phyloP scores from a whole-genome alignment of 306 rosid species.

The Fragaria iinumae region DNA sequence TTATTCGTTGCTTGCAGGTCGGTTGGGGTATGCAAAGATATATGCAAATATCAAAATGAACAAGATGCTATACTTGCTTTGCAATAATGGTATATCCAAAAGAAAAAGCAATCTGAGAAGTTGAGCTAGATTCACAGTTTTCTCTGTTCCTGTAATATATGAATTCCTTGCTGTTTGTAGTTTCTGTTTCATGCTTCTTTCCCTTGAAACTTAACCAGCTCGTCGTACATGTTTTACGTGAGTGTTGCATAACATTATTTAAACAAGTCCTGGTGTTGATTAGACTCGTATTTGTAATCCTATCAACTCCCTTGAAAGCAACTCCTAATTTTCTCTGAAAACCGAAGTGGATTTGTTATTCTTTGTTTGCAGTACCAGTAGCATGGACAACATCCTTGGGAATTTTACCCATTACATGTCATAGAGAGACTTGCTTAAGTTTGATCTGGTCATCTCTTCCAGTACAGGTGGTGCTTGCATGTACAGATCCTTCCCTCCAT shows the following conservation, averaged over 20 bases:
- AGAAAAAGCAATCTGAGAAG: background rate
- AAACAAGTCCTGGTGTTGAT: no score
- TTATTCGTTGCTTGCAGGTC: background rate
- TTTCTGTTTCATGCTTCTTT: no score
- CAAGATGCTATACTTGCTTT: background rate
- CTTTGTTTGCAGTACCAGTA: slow-evolving; percentile 54
- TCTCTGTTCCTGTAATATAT: background rate
- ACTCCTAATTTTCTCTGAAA: slow-evolving; percentile 63
- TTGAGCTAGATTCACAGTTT: background rate
- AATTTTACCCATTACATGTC: slow-evolving; percentile 64
- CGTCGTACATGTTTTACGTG: background rate
- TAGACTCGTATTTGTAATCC: slow-evolving; percentile 49
- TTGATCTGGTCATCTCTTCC: slow-evolving; percentile 96
- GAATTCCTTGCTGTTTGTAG: no score
- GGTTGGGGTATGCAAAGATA: background rate
- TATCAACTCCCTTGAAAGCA: slow-evolving; percentile 76
- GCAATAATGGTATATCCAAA: no score
- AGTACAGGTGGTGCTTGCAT: slow-evolving; percentile 96
- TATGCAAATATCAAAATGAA: background rate
- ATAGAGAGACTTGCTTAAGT: slow-evolving; percentile 58
- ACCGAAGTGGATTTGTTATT: slow-evolving; percentile 49
- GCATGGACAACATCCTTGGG: slow-evolving; percentile 68
- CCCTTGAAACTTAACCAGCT: background rate
- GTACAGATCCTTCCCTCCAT: slow-evolving; percentile 69
- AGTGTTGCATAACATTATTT: background rate